phyloP scores from a whole-genome alignment of 257 asterid species.

The Ilex aquifolium region DNA sequence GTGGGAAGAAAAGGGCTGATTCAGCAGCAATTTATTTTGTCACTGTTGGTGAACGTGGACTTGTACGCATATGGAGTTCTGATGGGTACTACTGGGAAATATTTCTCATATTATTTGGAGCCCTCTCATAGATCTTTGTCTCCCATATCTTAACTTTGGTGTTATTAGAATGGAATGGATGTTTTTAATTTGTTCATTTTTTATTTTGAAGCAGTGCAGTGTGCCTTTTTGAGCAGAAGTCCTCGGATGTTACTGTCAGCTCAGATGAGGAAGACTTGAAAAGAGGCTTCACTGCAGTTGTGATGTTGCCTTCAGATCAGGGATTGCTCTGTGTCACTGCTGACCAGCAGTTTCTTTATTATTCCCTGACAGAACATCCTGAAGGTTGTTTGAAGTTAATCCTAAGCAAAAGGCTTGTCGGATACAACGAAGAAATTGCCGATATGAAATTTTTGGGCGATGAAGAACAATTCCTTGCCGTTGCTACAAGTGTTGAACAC shows the following conservation, averaged over 20 bases:
- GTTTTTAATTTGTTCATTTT: constrained; percentile 3
- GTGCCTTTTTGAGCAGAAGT: constrained; percentile 77
- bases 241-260: constrained; percentile 68
- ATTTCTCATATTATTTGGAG: background rate
- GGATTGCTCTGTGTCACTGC: constrained; percentile 86
- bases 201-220: constrained; percentile 51
- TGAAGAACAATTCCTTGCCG: constrained; percentile 86
- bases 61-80: constrained; percentile 86
- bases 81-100: constrained; percentile 50
- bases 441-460: constrained; percentile 97
- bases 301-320: constrained; percentile 68
- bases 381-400: constrained; percentile 45
- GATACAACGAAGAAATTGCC: constrained; percentile 90
- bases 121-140: background rate
- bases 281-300: constrained; percentile 82
- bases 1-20: constrained; percentile 40
- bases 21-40: constrained; percentile 54
- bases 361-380: constrained; percentile 44
- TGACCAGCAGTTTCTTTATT: constrained; percentile 91
- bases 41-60: constrained; percentile 96
- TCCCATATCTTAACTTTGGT: background rate
- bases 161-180: background rate
- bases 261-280: constrained; percentile 60
- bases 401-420: constrained; percentile 74
- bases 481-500: constrained; percentile 91